Evolutionary conservation across 441 rosid species (phyloP), one percentile per base, ranked within the genome.

Genomic region (Biscutella laevigata): DNA sequence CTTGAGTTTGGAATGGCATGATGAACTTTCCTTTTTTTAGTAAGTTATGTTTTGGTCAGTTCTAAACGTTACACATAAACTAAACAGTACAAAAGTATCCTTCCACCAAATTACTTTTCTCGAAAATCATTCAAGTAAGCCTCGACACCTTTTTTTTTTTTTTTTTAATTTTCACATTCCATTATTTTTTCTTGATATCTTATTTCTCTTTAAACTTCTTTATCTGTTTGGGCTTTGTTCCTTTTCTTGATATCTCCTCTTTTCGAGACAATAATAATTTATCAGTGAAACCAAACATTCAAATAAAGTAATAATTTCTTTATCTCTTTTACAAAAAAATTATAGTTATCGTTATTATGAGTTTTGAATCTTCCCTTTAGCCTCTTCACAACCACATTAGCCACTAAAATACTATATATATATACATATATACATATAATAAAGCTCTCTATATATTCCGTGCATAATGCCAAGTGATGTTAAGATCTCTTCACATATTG

Each of bases 21-120:
- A 82, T 87, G 82, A 68, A 47, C 49, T 87, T 87, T 75, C 89
- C 88, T n/a, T 57, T 61, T 68, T 78, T 45, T 58, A 60, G 90
- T 68, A 78, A 57, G 74, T 43, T 62, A 72, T 69, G 71, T 72
- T 78, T 53, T 48, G 73, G 74, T 74, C 59, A 53, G 81, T 58
- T 69, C 71, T 68, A 74, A 73, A 72, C 69, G 57, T 79, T 70
- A 55, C 80, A 74, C 68, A 64, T 46, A n/a, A 69, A 64, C 71
- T 64, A 59, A 62, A 59, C 57, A 53, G 67, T 72, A 67, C 64
- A 46, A 51, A n/a, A n/a, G n/a, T n/a, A 71, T 12, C 56, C 34
- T 67, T 69, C 81, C 47, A 43, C 64, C 48, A 57, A 26, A 57
- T 42, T 55, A 34, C 53, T 35, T 50, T 64, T 13, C 47, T 79